These are phyloP conservation scores for Penicillium pulvis DNA, from an alignment of 495 filamentous ascomycete genomes.

Conservation along the genomic window DNA sequence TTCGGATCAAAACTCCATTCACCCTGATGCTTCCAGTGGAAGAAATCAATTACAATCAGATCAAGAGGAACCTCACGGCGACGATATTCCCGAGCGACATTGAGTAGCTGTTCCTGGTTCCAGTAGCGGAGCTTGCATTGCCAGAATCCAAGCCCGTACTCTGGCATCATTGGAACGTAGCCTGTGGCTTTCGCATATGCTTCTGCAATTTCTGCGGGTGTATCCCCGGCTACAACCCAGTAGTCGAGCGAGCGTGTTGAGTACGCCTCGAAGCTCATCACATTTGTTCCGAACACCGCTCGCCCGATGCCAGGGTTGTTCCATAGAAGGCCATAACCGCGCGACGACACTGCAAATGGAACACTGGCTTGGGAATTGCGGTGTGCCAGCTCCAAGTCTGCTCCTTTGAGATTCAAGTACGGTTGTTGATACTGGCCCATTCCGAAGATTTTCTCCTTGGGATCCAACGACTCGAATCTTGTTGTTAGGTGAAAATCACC, in stretches of 20 bases:
- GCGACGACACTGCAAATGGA: slow-evolving; percentile 55
- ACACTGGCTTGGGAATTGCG: slow-evolving; percentile 62
- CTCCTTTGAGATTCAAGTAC: slow-evolving; percentile 56
- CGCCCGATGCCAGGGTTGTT: slow-evolving; percentile 60
- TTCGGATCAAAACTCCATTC: slow-evolving; percentile 59
- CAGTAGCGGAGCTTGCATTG: slow-evolving; percentile 63
- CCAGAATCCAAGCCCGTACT: slow-evolving; percentile 64
- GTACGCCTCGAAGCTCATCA: slow-evolving; percentile 60
- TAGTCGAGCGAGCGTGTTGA: slow-evolving; percentile 57
- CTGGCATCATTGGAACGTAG: slow-evolving; percentile 61
- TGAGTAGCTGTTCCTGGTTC: slow-evolving; percentile 58
- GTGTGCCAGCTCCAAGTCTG: slow-evolving; percentile 60
- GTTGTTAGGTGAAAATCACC: slow-evolving; percentile 55
- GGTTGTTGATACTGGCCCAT: slow-evolving; percentile 67
- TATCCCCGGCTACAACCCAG: slow-evolving; percentile 59
- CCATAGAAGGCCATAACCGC: slow-evolving; percentile 61
- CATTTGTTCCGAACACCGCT: slow-evolving; percentile 56
- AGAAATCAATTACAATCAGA: slow-evolving; percentile 62
- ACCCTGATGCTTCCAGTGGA: slow-evolving; percentile 62
- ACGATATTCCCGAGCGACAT: slow-evolving; percentile 56
- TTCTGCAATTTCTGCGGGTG: slow-evolving; percentile 52
- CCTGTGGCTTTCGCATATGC: slow-evolving; percentile 54
- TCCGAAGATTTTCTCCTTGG: slow-evolving; percentile 58
- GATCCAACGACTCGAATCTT: slow-evolving; percentile 53
- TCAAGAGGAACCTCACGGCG: slow-evolving; percentile 53